Conservation (phyloP, 2,329 filamentous ascomycete species). For the Aspergillus tamarii region DNA sequence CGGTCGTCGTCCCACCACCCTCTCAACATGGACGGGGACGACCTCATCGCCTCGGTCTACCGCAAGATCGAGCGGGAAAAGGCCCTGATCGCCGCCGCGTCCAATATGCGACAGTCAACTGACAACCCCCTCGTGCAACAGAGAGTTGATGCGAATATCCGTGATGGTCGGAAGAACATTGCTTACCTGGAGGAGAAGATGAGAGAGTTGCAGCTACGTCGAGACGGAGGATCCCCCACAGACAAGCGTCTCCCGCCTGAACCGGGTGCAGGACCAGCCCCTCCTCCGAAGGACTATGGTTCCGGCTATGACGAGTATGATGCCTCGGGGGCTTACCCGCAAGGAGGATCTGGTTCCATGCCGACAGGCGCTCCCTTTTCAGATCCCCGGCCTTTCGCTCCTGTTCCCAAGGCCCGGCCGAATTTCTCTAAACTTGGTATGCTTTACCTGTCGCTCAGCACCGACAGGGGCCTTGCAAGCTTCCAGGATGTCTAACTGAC, state of each 20-base stretch:
- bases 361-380: constrained; percentile 79
- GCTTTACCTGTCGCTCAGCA: constrained; percentile 33
- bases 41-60: constrained; percentile 76
- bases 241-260: constrained; percentile 53
- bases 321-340: constrained; percentile 56
- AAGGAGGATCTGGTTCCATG: constrained; percentile 72
- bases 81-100: constrained; percentile 90
- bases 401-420: constrained; percentile 73
- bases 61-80: constrained; percentile 98
- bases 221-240: constrained; percentile 50
- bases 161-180: constrained; percentile 89
- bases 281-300: constrained; percentile 73
- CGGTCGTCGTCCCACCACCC: constrained; percentile 20
- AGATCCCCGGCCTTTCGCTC: constrained; percentile 68
- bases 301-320: constrained; percentile 63
- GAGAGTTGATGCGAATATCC: constrained; percentile 89
- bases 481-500: constrained; percentile 7
- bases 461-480: neutral
- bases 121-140: constrained; percentile 91
- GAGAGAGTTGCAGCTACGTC: constrained; percentile 82
- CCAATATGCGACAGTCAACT: constrained; percentile 92
- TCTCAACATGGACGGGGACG: constrained; percentile 61
- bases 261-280: constrained; percentile 55
- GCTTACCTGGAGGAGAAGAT: constrained; percentile 94
- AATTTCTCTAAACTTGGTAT: constrained; percentile 96